Conservation (phyloP, 225 moss, liverwort and hornwort genomes). For the Takakia lepidozioides region DNA sequence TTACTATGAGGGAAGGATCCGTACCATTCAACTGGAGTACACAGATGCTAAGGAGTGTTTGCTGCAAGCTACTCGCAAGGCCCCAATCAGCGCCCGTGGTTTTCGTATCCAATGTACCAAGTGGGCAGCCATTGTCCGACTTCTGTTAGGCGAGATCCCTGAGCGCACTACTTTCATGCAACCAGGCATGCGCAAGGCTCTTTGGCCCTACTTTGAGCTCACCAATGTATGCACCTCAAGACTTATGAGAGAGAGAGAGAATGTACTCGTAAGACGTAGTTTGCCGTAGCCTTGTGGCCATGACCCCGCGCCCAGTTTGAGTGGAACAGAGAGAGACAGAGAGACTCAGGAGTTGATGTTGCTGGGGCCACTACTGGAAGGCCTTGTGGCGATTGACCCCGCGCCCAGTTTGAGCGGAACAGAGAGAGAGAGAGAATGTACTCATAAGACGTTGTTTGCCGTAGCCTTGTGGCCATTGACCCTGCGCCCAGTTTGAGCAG, state of each 20-base stretch:
- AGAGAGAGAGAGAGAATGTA: no score
- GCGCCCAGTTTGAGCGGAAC: no score
- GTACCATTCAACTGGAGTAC: constrained; percentile 93
- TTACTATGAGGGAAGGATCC: constrained; percentile 87
- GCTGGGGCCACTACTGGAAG: no score
- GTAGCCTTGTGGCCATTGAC: no score
- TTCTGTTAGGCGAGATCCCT: constrained; percentile 94
- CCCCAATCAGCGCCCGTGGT: constrained; percentile 80
- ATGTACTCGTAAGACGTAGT: no score
- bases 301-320: no score
- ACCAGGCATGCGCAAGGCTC: constrained; percentile 88
- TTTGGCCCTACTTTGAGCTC: constrained; percentile 90
- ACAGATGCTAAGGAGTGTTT: constrained; percentile 97
- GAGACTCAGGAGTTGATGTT: no score
- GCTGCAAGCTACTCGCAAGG: constrained; percentile 90
- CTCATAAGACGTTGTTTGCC: no score
- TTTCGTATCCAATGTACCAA: constrained; percentile 96
- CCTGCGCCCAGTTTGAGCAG: no score
- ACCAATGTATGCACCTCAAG: constrained; percentile 62
- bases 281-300: background rate
- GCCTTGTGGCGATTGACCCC: no score
- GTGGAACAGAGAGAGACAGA: no score
- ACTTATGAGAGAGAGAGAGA: no score
- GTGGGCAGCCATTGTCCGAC: constrained; percentile 94
- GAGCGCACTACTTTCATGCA: constrained; percentile 98